Evolutionary conservation across 139 green algal genomes (phyloP).

Genomic region (Dunaliella primolecta): DNA sequence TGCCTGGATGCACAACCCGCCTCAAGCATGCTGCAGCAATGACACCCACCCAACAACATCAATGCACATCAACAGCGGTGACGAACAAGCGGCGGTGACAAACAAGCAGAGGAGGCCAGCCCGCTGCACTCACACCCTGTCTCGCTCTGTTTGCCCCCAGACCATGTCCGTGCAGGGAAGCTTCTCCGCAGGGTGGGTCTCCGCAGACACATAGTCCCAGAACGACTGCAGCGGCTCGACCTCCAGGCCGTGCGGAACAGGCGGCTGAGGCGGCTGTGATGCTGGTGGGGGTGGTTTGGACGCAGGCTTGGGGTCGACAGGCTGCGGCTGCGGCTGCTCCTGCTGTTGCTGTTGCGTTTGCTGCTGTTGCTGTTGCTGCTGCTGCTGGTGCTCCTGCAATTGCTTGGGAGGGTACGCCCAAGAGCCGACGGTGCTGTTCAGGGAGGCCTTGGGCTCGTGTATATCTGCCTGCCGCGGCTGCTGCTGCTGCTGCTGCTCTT

Average conservation of each 20-base stretch:
- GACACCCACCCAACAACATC: too few species aligned
- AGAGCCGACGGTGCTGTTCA: too few species aligned
- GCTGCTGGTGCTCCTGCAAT: not conserved
- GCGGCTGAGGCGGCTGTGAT: not conserved
- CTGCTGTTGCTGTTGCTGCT: not conserved
- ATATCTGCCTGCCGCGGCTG: not conserved
- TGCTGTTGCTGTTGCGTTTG: not conserved
- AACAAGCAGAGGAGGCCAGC: too few species aligned
- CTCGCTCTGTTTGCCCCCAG: slow-evolving; percentile 74
- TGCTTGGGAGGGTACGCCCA: not conserved
- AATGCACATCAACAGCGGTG: not conserved
- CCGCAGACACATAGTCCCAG: slow-evolving; percentile 13
- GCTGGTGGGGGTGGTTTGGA: not conserved
- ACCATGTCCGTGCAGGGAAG: slow-evolving; percentile 59
- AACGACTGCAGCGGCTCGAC: slow-evolving; percentile 21
- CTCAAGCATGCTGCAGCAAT: too few species aligned
- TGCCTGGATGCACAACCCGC: not conserved
- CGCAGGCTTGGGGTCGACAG: not conserved
- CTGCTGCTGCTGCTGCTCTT: not conserved
- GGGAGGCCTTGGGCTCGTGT: too few species aligned
- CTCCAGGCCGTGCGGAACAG: not conserved
- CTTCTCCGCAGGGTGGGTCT: slow-evolving; percentile 39
- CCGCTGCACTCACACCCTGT: slow-evolving; percentile 61
- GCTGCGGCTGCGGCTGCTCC: not conserved
- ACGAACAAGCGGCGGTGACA: not conserved